Percentiles rank a stretch among this genome's conserved stretches.
Conservation (phyloP, 306 rosid genomes). For the Ormosia emarginata region DNA sequence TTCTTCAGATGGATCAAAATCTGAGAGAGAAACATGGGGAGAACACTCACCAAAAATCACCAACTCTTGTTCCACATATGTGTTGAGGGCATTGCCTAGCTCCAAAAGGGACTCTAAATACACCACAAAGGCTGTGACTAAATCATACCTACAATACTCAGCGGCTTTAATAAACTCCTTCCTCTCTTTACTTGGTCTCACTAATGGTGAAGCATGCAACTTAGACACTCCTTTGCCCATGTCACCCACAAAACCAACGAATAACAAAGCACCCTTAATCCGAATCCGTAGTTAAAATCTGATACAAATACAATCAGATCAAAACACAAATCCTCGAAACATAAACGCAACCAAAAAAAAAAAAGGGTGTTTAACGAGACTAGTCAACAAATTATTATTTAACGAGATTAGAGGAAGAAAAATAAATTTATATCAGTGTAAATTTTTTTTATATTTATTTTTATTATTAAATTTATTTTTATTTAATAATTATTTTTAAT, state of each 20-base stretch:
- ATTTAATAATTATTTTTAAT: no score
- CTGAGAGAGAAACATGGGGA: not conserved
- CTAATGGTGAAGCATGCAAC: conserved; percentile 9
- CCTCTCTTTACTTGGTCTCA: conserved; percentile 32
- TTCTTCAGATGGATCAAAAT: not conserved
- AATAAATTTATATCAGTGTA: no score
- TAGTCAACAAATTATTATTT: not conserved
- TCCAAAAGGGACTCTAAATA: conserved; percentile 29
- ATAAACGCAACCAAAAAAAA: not conserved
- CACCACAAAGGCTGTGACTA: conserved; percentile 12
- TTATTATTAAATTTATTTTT: no score
- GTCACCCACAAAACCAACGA: not conserved
- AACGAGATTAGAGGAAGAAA: no score
- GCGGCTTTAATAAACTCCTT: conserved; percentile 18
- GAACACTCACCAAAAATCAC: not conserved
- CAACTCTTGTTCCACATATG: conserved; percentile 28
- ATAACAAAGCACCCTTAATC: not conserved
- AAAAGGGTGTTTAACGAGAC: not conserved
- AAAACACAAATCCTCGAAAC: not conserved
- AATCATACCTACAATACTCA: conserved; percentile 19
- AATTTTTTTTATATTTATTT: no score
- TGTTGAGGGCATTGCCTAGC: conserved; percentile 27
- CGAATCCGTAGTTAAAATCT: not conserved
- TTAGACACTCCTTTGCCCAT: conserved; percentile 21
- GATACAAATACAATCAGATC: no score